Evolutionary conservation across 2,329 filamentous ascomycete genomes (phyloP), one percentile per base, ranked within the genome.

Genomic region (Neofusicoccum laricinum): DNA sequence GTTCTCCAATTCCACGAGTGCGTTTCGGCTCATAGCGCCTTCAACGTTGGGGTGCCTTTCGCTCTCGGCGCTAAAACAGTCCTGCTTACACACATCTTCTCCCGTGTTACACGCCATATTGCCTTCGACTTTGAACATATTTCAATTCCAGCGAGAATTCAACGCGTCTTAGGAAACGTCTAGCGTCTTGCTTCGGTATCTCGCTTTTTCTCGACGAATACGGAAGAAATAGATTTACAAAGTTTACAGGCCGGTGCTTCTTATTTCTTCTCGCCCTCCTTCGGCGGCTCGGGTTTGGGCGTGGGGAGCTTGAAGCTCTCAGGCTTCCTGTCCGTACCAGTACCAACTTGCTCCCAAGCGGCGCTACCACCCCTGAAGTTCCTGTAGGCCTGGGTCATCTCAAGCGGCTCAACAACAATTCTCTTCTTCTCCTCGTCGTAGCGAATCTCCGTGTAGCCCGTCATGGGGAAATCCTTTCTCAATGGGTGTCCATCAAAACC

Each of bases 351-450:
- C 77, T 90, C 85, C 85, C 88, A 90, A 45, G 82, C 77, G 55
- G 77, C 43, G 36, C 50, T 64, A 21, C 62, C 62, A 34, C 62
- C 62, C 81, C 97, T 93, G 75, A 99, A 99, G 83, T 99, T 98
- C 72, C 95, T 89, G 88, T 96, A 99, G 7, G 96, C 95, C 81
- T 99, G 95, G 14, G 95, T 98, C 79, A 99, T 86, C 83, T 99
- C 95, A 57, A 99, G 84, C 45, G 96, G 95, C 84, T 99, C 96
- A 36, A 96, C 94, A 66, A 99, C 94, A 76, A 99, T 97, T 67
- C 95, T 88, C 88, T 99, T 99, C 91, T 97, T 99, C 86, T 99
- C 96, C 82, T 99, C 95, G 71, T 99, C 95, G 76, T 96, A 99
- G 75, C 95, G 87, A 70, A 99, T 90, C 83, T 99, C 96, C 38